phyloP scores from a whole-genome alignment of 768 basidiomycete species.

The Kondoa malvinella region DNA sequence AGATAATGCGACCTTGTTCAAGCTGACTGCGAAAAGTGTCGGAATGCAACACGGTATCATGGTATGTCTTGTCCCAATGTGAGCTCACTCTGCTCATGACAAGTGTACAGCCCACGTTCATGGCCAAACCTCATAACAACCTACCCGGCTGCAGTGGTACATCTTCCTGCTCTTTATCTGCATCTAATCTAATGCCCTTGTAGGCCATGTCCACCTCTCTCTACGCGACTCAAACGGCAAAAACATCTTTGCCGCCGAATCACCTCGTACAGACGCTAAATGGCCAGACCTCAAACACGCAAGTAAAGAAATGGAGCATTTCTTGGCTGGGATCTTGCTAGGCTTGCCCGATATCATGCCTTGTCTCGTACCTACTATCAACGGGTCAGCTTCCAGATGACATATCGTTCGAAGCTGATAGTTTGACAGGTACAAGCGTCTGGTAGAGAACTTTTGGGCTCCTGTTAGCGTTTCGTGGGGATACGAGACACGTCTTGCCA shows the following conservation, averaged over 20 bases:
- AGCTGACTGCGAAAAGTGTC: conserved; percentile 74
- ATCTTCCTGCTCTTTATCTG: not conserved
- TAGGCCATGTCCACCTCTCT: conserved; percentile 76
- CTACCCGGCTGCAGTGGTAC: conserved; percentile 74
- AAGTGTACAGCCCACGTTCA: conserved; percentile 94
- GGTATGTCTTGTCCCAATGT: not conserved
- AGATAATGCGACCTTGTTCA: conserved; percentile 83
- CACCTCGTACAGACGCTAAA: conserved; percentile 48
- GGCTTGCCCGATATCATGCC: conserved; percentile 79
- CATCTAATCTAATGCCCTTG: not conserved
- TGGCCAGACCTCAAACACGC: conserved; percentile 70
- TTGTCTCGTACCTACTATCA: conserved; percentile 27
- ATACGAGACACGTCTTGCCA: conserved; percentile 84
- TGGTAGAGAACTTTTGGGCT: conserved; percentile 42
- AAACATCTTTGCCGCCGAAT: conserved; percentile 62
- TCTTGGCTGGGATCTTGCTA: conserved; percentile 80
- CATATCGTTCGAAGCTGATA: conserved; percentile 32
- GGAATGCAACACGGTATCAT: conserved; percentile 58
- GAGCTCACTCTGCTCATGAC: too few relatives aligned
- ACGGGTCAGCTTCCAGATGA: conserved; percentile 18
- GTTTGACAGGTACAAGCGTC: conserved; percentile 96
- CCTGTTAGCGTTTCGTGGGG: conserved; percentile 46
- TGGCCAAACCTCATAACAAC: conserved; percentile 60
- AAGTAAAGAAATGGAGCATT: conserved; percentile 60
- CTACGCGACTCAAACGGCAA: conserved; percentile 49